phyloP scores from a whole-genome alignment of 768 basidiomycete genomes.

The Daedalea quercina region DNA sequence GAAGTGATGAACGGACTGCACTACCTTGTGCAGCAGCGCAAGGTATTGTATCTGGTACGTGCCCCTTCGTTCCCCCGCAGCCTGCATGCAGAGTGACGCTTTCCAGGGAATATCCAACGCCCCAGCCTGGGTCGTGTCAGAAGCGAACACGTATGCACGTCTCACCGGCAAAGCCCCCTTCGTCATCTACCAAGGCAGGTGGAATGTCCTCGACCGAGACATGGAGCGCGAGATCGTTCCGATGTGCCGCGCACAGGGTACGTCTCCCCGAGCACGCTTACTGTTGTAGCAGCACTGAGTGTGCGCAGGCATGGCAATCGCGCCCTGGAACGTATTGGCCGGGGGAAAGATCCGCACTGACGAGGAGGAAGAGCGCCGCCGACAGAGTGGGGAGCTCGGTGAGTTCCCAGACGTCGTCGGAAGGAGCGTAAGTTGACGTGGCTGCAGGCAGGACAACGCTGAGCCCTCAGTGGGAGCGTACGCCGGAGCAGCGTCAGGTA shows the following conservation, averaged over 20 bases:
- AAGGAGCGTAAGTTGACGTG: constrained; percentile 1
- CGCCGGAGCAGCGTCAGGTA: constrained; percentile 34
- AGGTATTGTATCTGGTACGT: constrained; percentile 29
- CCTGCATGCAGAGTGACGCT: background rate
- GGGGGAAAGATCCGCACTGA: constrained; percentile 34
- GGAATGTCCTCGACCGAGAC: constrained; percentile 26
- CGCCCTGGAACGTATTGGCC: constrained; percentile 37
- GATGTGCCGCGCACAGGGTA: constrained; percentile 20
- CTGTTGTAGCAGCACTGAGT: constrained; percentile 17
- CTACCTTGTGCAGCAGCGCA: constrained; percentile 41
- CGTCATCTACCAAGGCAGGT: constrained; percentile 34
- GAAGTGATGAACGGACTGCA: constrained; percentile 50
- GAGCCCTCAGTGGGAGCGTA: constrained; percentile 37
- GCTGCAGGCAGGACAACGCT: constrained; percentile 27
- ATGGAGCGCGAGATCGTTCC: constrained; percentile 38
- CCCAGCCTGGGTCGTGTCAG: constrained; percentile 29
- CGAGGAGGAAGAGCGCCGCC: constrained; percentile 27
- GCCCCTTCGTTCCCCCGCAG: background rate
- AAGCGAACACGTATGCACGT: constrained; percentile 33
- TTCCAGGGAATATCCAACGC: constrained; percentile 18
- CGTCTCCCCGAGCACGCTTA: constrained; percentile 24
- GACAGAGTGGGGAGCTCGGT: constrained; percentile 28
- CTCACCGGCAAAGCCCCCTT: constrained; percentile 30
- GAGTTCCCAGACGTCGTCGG: constrained; percentile 12
- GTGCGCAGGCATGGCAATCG: constrained; percentile 30